Evolutionary conservation across 345 rosid genomes (phyloP).

Genomic region (Luvunga scandens): DNA sequence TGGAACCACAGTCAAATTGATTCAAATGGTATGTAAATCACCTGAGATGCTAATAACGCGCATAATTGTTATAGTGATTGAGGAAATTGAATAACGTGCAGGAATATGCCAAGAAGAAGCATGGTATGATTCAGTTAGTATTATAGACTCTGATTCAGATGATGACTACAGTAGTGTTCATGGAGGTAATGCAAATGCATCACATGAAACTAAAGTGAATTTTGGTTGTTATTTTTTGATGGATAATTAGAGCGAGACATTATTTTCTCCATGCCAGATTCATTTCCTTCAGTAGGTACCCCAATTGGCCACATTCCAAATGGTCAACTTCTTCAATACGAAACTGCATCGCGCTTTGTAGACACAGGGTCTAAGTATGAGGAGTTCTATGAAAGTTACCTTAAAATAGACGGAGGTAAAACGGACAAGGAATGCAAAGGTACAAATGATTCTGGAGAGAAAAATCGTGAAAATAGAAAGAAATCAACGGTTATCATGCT

Average conservation of each 20-base stretch:
- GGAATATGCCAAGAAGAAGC: constrained; percentile 74
- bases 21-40: constrained; percentile 42
- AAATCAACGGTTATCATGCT: constrained; percentile 55
- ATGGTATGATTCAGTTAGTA: constrained; percentile 75
- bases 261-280: constrained; percentile 28
- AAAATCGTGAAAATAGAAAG: constrained; percentile 38
- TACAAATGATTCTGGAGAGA: constrained; percentile 33
- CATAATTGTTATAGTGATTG: background rate
- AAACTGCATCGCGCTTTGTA: constrained; percentile 40
- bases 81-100: constrained; percentile 18
- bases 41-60: background rate
- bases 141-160: constrained; percentile 77
- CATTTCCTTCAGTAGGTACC: constrained; percentile 35
- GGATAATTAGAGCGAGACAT: background rate
- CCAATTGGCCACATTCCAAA: constrained; percentile 29
- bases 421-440: constrained; percentile 30
- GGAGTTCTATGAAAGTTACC: constrained; percentile 55
- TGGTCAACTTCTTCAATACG: constrained; percentile 52
- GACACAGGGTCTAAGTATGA: constrained; percentile 50
- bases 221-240: background rate
- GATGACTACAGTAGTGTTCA: constrained; percentile 60
- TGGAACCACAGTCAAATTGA: constrained; percentile 74
- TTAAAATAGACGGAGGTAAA: constrained; percentile 53
- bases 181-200: constrained; percentile 34
- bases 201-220: background rate